Evolutionary conservation across 2,329 filamentous ascomycete species (phyloP).

Genomic region (Aspergillus fumigatiaffinis): DNA sequence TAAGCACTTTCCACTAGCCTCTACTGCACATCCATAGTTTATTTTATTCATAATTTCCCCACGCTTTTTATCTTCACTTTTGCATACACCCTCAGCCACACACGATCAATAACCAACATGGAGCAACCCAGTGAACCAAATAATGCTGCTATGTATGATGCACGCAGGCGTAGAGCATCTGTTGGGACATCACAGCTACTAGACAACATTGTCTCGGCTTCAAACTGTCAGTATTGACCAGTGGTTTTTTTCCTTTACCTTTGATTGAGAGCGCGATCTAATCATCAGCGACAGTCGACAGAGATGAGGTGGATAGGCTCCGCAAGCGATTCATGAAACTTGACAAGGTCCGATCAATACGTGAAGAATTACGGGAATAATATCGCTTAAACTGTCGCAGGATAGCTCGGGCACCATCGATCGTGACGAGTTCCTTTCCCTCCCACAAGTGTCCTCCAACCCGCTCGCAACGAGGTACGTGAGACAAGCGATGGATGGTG

Average conservation of each 20-base stretch:
- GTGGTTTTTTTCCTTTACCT: background rate
- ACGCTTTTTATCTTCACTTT: background rate
- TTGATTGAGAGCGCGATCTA: conserved; percentile 1
- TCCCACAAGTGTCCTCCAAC: conserved; percentile 97
- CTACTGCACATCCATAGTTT: background rate
- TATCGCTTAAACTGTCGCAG: conserved; percentile 45
- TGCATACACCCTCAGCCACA: conserved; percentile 10
- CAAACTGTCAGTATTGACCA: conserved; percentile 70
- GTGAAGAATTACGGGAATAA: background rate
- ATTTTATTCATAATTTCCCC: background rate
- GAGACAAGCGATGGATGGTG: background rate
- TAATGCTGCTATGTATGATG: conserved; percentile 43
- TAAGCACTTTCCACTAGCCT: background rate
- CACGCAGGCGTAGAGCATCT: conserved; percentile 40
- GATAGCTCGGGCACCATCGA: conserved; percentile 98
- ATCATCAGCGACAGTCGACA: conserved; percentile 65
- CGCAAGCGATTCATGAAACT: conserved; percentile 99
- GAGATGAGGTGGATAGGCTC: conserved; percentile 92
- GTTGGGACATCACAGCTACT: conserved; percentile 64
- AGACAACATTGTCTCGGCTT: conserved; percentile 92
- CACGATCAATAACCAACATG: conserved; percentile 29
- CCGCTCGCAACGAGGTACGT: conserved; percentile 85
- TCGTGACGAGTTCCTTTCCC: conserved; percentile 93
- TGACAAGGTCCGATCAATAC: conserved; percentile 66
- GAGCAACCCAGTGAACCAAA: conserved; percentile 35